Evolutionary conservation across 495 filamentous ascomycete genomes (phyloP).

Genomic region (Parachaetomium inaequale): DNA sequence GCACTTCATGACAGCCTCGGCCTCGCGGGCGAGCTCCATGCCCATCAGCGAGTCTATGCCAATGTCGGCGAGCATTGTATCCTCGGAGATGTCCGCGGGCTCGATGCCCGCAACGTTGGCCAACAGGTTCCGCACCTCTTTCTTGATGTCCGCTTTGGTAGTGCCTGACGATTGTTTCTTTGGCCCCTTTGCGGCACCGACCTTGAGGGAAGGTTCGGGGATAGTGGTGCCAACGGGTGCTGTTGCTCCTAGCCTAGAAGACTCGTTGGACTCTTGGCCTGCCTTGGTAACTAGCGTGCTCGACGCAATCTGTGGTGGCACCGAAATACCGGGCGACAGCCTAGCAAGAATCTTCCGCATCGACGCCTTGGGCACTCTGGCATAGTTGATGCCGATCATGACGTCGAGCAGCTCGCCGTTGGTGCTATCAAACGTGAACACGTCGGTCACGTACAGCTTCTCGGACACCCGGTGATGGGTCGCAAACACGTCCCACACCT

Average conservation of each 20-base stretch:
- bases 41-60: slow-evolving; percentile 58
- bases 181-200: slow-evolving; percentile 22
- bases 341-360: slow-evolving; percentile 33
- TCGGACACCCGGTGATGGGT: slow-evolving; percentile 36
- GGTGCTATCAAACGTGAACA: slow-evolving; percentile 50
- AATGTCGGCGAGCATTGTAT: slow-evolving; percentile 45
- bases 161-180: neutral
- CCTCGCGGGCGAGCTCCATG: slow-evolving; percentile 53
- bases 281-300: neutral
- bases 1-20: slow-evolving; percentile 45
- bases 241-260: no score
- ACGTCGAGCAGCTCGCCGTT: slow-evolving; percentile 44
- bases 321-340: neutral
- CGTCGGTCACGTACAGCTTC: slow-evolving; percentile 43
- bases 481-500: slow-evolving; percentile 45
- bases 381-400: slow-evolving; percentile 51
- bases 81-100: slow-evolving; percentile 36
- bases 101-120: neutral
- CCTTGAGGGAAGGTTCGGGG: neutral
- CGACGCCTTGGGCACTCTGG: slow-evolving; percentile 40
- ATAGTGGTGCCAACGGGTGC: no score
- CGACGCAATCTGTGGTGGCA: neutral
- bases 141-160: slow-evolving; percentile 21
- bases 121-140: slow-evolving; percentile 19
- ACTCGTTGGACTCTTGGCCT: neutral